These are phyloP conservation scores for Candida quercuum DNA, from an alignment of 805 yeast species.

Conservation along the genomic window DNA sequence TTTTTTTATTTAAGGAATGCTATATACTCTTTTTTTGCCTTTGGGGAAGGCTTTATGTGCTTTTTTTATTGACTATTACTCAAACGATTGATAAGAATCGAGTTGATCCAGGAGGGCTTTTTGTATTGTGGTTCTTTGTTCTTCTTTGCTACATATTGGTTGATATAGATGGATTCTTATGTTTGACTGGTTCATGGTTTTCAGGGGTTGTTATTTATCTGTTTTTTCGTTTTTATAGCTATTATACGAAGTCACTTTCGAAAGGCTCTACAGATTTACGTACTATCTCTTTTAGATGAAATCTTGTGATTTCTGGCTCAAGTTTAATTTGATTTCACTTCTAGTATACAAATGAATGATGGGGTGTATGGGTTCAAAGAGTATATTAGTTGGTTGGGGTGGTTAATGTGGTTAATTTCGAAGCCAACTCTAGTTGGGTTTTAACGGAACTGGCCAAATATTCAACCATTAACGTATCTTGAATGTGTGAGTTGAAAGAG, in stretches of 20 bases:
- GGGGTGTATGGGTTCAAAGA: not conserved
- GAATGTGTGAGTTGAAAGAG: constrained; percentile 65
- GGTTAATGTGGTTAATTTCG: constrained; percentile 62
- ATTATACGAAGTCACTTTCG: too few relatives aligned
- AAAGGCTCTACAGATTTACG: too few relatives aligned
- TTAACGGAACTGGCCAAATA: constrained; percentile 78
- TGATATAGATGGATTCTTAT: not conserved
- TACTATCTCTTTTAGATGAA: not conserved
- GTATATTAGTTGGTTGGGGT: constrained; percentile 35
- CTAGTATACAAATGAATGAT: not conserved
- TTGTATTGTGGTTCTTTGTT: not conserved
- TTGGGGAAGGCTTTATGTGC: not conserved
- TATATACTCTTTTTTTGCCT: not conserved
- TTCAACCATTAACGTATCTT: constrained; percentile 77
- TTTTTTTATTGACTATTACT: not conserved
- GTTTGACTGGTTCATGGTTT: not conserved
- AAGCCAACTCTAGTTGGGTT: constrained; percentile 76
- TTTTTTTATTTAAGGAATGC: not conserved
- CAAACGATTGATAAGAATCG: too few relatives aligned
- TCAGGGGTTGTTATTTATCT: not conserved
- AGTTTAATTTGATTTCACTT: not conserved
- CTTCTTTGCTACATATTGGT: not conserved
- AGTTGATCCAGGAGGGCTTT: not conserved
- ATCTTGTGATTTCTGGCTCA: too few relatives aligned
- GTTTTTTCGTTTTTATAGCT: not conserved